Evolutionary conservation across 805 yeast genomes (phyloP).

Genomic region (Wickerhamomyces strasburgensis): DNA sequence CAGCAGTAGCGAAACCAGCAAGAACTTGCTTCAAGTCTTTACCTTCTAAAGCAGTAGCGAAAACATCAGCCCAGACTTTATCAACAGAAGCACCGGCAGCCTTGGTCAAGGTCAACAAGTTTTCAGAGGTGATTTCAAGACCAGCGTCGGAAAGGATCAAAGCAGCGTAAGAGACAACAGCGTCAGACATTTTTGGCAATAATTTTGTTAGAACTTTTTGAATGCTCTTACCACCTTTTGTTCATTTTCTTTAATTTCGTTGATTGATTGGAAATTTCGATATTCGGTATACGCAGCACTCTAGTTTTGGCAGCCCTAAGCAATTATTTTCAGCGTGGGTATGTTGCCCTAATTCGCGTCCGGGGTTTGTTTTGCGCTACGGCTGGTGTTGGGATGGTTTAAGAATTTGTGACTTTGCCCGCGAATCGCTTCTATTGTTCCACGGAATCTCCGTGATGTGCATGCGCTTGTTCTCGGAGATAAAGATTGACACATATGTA

Average conservation of each 20-base stretch:
- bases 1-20: conserved; percentile 48
- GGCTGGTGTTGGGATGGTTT: too few species aligned
- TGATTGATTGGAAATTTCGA: neutral
- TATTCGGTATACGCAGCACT: neutral
- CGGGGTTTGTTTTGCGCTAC: neutral
- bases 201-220: too few species aligned
- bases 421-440: too few species aligned
- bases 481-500: too few species aligned
- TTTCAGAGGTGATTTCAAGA: conserved; percentile 83
- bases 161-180: conserved; percentile 96
- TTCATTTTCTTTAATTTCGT: neutral
- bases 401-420: too few species aligned
- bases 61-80: conserved; percentile 74
- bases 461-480: too few species aligned
- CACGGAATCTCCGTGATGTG: too few species aligned
- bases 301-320: neutral
- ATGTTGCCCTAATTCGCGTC: neutral
- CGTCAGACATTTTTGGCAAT: conserved; percentile 69
- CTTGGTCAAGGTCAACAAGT: conserved; percentile 63
- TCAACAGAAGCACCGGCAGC: conserved; percentile 80
- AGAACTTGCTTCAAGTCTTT: conserved; percentile 69
- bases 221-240: too few species aligned
- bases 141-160: conserved; percentile 97
- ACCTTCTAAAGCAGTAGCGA: conserved; percentile 78
- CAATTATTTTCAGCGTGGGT: neutral